Conservation (phyloP, 2,329 filamentous ascomycete genomes). For the Chaetothyriales sp. region DNA sequence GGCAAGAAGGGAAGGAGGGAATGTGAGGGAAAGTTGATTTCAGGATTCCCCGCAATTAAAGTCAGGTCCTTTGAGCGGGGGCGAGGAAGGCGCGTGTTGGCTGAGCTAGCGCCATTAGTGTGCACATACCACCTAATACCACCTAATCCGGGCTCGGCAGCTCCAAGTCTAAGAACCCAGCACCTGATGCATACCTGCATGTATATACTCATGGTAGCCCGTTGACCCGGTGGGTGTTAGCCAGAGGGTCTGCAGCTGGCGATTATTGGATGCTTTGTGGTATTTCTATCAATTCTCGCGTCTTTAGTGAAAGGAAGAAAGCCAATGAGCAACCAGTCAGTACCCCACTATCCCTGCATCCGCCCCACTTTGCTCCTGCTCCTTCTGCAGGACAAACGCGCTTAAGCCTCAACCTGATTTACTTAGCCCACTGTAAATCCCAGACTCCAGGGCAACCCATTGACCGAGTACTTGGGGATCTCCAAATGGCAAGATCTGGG, state of each 20-base stretch:
- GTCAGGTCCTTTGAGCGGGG: neutral
- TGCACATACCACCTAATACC: neutral
- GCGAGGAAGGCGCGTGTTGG: neutral
- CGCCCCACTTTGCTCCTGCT: no score
- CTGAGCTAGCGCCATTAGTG: neutral
- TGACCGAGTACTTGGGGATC: constrained; percentile 12
- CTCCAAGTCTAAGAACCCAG: no score
- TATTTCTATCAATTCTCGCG: no score
- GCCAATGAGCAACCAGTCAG: no score
- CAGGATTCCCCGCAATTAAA: neutral
- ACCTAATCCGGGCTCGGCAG: neutral
- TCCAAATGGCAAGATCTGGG: constrained; percentile 15
- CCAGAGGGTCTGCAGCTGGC: no score
- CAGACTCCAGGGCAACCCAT: constrained; percentile 14
- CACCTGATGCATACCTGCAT: no score
- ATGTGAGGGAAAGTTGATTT: neutral
- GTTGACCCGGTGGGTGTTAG: no score
- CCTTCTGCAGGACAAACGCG: no score
- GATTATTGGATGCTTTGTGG: no score
- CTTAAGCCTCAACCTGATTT: neutral
- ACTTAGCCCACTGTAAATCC: constrained; percentile 8
- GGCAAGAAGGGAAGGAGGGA: neutral
- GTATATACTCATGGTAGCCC: no score
- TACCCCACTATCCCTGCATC: no score
- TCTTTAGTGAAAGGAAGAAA: no score